Conservation (phyloP, 1,139 yeast genomes). For the Spencermartinsiella ligniputridi region DNA sequence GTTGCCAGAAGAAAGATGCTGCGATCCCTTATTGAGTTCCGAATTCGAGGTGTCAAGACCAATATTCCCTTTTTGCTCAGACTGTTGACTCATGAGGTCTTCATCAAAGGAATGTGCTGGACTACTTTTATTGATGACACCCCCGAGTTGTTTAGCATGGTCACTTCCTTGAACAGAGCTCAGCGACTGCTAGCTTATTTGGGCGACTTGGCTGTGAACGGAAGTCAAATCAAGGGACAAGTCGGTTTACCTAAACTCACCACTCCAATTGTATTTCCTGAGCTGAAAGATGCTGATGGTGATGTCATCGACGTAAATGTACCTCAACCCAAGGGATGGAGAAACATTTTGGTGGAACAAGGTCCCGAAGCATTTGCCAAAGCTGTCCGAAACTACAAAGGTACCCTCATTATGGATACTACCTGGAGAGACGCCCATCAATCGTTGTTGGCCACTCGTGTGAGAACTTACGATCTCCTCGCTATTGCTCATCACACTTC, state of each 20-base stretch:
- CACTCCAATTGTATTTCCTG: slow-evolving; percentile 72
- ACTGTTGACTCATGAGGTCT: slow-evolving; percentile 87
- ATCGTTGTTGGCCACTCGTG: slow-evolving; percentile 95
- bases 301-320: slow-evolving; percentile 50
- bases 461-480: slow-evolving; percentile 85
- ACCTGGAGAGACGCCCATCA: slow-evolving; percentile 99
- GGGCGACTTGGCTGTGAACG: slow-evolving; percentile 92
- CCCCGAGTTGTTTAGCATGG: slow-evolving; percentile 92
- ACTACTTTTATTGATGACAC: slow-evolving; percentile 98
- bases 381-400: slow-evolving; percentile 77
- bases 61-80: slow-evolving; percentile 95
- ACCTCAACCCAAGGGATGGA: slow-evolving; percentile 79
- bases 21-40: slow-evolving; percentile 91
- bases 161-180: slow-evolving; percentile 93
- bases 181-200: slow-evolving; percentile 84
- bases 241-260: slow-evolving; percentile 81
- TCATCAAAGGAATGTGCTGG: slow-evolving; percentile 88
- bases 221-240: slow-evolving; percentile 93
- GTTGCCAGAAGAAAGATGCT: slow-evolving; percentile 97
- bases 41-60: slow-evolving; percentile 98
- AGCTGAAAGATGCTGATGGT: slow-evolving; percentile 54
- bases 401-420: slow-evolving; percentile 92
- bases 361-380: slow-evolving; percentile 90
- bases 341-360: slow-evolving; percentile 73
- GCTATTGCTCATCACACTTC: slow-evolving; percentile 95